These are phyloP conservation scores for Mallotus repandus DNA, from an alignment of 441 rosid species.

Conservation along the genomic window DNA sequence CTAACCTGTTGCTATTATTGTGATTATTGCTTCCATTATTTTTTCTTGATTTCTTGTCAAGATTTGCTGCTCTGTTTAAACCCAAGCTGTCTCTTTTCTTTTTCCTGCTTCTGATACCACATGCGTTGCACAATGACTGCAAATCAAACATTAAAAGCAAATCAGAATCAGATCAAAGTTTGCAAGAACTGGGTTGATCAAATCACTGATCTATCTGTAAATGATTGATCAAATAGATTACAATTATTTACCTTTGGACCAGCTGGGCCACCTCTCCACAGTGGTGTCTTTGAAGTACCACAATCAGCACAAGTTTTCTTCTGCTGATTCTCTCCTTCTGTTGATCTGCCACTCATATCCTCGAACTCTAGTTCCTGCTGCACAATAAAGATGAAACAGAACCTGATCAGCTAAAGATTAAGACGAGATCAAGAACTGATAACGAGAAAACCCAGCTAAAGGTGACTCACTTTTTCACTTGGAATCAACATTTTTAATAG, in stretches of 20 bases:
- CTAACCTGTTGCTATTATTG: conserved; percentile 25
- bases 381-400: background rate
- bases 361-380: conserved; percentile 63
- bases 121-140: conserved; percentile 94
- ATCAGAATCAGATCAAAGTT: conserved; percentile 9
- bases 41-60: conserved; percentile 47
- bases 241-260: conserved; percentile 72
- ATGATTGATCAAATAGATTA: no score
- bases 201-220: background rate
- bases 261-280: conserved; percentile 96
- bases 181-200: background rate
- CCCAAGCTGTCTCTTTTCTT: conserved; percentile 56
- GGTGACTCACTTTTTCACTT: conserved; percentile 45
- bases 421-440: conserved; percentile 20
- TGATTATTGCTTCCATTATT: background rate
- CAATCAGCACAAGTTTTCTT: conserved; percentile 88
- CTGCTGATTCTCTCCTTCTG: conserved; percentile 35
- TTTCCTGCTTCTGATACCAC: conserved; percentile 79
- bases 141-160: background rate
- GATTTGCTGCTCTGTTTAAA: conserved; percentile 26
- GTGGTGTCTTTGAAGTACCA: conserved; percentile 84
- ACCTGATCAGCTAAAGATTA: conserved; percentile 17
- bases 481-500: conserved; percentile 45
- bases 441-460: background rate
- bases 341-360: conserved; percentile 35